Conservation (phyloP, 345 rosid genomes). For the Clarkia xantiana region DNA sequence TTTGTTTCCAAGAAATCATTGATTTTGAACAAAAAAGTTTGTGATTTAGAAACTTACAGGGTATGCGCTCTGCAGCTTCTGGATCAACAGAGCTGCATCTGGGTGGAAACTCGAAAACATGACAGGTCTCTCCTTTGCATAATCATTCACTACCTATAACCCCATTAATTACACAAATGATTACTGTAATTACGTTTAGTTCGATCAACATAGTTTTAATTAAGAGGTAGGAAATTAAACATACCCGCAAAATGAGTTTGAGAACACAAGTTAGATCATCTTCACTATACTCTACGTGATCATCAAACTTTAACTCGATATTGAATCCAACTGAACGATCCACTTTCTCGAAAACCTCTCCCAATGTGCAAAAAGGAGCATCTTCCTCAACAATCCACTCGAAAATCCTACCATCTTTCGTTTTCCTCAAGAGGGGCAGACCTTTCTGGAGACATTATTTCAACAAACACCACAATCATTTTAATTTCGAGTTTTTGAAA, state of each 20-base stretch:
- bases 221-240: neutral
- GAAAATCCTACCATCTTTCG: constrained; percentile 62
- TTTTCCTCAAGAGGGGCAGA: constrained; percentile 46
- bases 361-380: constrained; percentile 60
- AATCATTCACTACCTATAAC: constrained; percentile 29
- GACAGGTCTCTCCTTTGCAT: constrained; percentile 51
- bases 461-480: neutral
- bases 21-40: too few species aligned
- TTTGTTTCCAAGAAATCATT: neutral
- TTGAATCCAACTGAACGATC: constrained; percentile 57
- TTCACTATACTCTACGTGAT: constrained; percentile 39
- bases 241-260: constrained; percentile 38
- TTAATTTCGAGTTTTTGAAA: neutral
- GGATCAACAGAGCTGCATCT: constrained; percentile 56
- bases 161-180: too few species aligned
- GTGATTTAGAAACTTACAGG: constrained; percentile 43
- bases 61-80: constrained; percentile 52
- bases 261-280: constrained; percentile 41
- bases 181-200: too few species aligned
- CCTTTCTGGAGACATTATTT: constrained; percentile 17
- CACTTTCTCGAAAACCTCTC: constrained; percentile 60
- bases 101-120: constrained; percentile 89
- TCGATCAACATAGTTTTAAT: neutral
- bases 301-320: constrained; percentile 82
- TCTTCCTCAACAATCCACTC: constrained; percentile 59